phyloP scores from a whole-genome alignment of 305 asterid genomes.

The Fraxinus baroniana region DNA sequence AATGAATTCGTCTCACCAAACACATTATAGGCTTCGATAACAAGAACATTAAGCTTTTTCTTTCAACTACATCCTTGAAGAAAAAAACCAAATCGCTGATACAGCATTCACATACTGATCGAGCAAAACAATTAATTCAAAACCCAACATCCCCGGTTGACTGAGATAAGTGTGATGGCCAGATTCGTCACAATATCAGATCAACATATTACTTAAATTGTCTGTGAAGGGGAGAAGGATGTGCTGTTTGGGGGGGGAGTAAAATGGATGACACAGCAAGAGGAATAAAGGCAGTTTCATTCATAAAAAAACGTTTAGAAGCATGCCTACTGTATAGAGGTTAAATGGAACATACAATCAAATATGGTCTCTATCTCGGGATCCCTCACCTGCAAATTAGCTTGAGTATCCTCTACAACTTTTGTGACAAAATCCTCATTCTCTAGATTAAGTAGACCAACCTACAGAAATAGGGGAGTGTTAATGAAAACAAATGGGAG shows the following conservation, averaged over 20 bases:
- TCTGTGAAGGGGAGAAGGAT: neutral
- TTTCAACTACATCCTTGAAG: neutral
- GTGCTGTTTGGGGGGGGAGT: neutral
- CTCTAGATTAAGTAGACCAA: constrained; percentile 90
- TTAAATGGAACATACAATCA: constrained; percentile 5
- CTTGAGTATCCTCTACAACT: constrained; percentile 65
- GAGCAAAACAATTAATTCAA: neutral
- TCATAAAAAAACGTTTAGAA: constrained; percentile 10
- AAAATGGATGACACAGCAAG: neutral
- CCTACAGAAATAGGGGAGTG: constrained; percentile 45
- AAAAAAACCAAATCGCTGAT: neutral
- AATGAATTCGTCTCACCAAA: constrained; percentile 4
- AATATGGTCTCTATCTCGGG: constrained; percentile 19
- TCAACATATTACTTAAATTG: neutral
- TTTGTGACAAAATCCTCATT: constrained; percentile 79
- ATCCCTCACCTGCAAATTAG: constrained; percentile 70
- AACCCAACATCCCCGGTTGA: neutral
- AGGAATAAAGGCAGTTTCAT: neutral
- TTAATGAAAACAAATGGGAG: constrained; percentile 14
- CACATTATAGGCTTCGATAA: neutral
- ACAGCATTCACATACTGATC: neutral
- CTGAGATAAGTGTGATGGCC: neutral
- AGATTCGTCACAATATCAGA: neutral
- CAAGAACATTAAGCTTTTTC: neutral
- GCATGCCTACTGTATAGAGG: neutral